Conservation (phyloP, 129 eudicot species). For the Tanacetum coccineum region DNA sequence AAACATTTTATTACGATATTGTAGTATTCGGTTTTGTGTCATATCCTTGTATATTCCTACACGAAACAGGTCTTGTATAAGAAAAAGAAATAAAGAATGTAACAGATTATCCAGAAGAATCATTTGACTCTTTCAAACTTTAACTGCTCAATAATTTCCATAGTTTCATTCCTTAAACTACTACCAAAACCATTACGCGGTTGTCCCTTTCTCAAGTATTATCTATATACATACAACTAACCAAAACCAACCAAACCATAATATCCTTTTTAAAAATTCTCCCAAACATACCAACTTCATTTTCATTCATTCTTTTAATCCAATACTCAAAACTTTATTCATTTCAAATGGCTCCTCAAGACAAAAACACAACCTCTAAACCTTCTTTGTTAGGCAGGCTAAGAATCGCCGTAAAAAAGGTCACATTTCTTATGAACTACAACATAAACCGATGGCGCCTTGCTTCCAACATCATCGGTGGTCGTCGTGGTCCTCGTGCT, state of each 20-base stretch:
- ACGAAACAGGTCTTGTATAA: not conserved
- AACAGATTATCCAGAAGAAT: constrained; percentile 11
- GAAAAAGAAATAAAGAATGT: not conserved
- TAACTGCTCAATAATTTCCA: constrained; percentile 11
- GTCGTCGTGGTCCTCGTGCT: constrained; percentile 9
- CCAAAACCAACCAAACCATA: constrained; percentile 7
- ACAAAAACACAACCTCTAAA: not conserved
- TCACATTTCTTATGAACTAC: constrained; percentile 48
- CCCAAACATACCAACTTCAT: constrained; percentile 23
- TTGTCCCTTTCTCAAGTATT: constrained; percentile 21
- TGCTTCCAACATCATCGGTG: constrained; percentile 44
- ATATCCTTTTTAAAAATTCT: not conserved
- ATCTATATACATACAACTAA: constrained; percentile 15
- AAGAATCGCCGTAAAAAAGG: constrained; percentile 60
- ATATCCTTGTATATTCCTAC: not conserved
- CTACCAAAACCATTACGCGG: constrained; percentile 26
- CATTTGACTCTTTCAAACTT: constrained; percentile 26
- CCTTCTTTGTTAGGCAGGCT: constrained; percentile 49
- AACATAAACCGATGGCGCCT: constrained; percentile 49
- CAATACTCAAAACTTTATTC: constrained; percentile 14
- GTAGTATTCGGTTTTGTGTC: not conserved
- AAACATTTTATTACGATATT: too few relatives aligned
- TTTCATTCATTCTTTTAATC: not conserved
- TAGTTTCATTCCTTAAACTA: not conserved
- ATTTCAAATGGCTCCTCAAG: constrained; percentile 22